Evolutionary conservation across 1,139 yeast species (phyloP).

Genomic region (Hemisphaericaspora xylofermentans): DNA sequence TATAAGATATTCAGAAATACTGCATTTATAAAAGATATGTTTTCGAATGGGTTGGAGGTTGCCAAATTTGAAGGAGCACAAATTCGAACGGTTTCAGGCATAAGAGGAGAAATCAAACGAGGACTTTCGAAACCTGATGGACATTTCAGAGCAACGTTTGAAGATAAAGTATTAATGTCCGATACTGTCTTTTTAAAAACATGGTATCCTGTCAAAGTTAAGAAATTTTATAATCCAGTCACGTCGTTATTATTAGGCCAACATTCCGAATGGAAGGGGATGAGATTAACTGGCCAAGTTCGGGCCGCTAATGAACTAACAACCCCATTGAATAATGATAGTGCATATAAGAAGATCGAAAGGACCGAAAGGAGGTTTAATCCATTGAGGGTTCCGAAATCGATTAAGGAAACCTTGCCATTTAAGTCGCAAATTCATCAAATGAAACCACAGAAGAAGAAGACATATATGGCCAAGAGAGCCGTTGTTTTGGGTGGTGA

Average conservation of each 20-base stretch:
- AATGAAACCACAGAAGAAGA: constrained; percentile 85
- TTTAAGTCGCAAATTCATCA: constrained; percentile 86
- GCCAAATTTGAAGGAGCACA: constrained; percentile 98
- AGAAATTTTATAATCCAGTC: constrained; percentile 93
- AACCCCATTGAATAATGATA: constrained; percentile 67
- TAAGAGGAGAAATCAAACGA: constrained; percentile 94
- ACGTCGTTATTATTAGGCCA: constrained; percentile 76
- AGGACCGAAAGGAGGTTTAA: constrained; percentile 86
- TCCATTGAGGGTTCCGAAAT: constrained; percentile 79
- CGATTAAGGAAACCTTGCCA: constrained; percentile 76
- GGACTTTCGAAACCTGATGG: constrained; percentile 96
- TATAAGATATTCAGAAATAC: constrained; percentile 92
- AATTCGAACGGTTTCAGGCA: constrained; percentile 93
- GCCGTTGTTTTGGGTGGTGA: constrained; percentile 93
- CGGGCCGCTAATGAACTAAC: constrained; percentile 72
- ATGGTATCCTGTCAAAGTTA: constrained; percentile 93
- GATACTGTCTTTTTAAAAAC: constrained; percentile 89
- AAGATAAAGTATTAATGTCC: constrained; percentile 87
- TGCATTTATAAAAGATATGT: constrained; percentile 97
- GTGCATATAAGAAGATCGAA: constrained; percentile 76
- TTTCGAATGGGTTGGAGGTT: constrained; percentile 85
- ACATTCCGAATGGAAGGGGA: constrained; percentile 91
- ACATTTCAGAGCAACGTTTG: constrained; percentile 97
- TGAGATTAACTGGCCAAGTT: constrained; percentile 92
- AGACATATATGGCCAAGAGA: constrained; percentile 83